A percentile compares a stretch with the other conserved stretches of the same genome.
phyloP scores from a whole-genome alignment of 2,329 filamentous ascomycete species.

The Exophiala mesophila region DNA sequence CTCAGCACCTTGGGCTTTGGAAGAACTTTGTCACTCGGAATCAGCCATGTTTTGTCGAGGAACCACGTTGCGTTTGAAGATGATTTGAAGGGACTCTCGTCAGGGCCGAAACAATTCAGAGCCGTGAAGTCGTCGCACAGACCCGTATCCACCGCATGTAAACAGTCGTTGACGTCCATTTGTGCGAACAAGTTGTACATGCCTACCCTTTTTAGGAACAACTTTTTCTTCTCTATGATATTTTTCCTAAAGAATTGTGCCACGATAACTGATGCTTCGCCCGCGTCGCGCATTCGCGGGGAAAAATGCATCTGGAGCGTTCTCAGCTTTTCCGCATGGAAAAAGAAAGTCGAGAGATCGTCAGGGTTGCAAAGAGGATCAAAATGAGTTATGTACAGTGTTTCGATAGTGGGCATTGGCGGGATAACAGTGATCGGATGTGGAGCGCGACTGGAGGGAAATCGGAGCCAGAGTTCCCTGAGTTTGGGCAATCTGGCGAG shows the following conservation, averaged over 20 bases:
- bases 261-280: slow-evolving; percentile 54
- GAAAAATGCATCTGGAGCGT: slow-evolving; percentile 57
- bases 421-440: slow-evolving; percentile 54
- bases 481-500: slow-evolving; percentile 48
- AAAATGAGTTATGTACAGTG: slow-evolving; percentile 54
- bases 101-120: slow-evolving; percentile 48
- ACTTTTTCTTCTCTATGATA: slow-evolving; percentile 41
- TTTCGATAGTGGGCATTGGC: slow-evolving; percentile 50
- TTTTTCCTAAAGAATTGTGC: slow-evolving; percentile 54
- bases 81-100: slow-evolving; percentile 35
- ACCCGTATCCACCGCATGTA: slow-evolving; percentile 39
- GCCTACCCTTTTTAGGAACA: slow-evolving; percentile 48
- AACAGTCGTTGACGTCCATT: slow-evolving; percentile 45
- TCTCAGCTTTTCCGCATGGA: slow-evolving; percentile 50
- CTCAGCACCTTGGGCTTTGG: slow-evolving; percentile 45
- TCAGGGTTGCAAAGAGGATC: slow-evolving; percentile 62
- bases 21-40: slow-evolving; percentile 20
- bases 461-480: slow-evolving; percentile 51
- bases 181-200: slow-evolving; percentile 55
- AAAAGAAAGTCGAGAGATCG: slow-evolving; percentile 54
- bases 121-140: slow-evolving; percentile 47
- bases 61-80: slow-evolving; percentile 42
- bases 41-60: slow-evolving; percentile 51
- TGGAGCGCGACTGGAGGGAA: slow-evolving; percentile 52
- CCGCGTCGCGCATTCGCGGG: slow-evolving; percentile 55